Evolutionary conservation across 352 stramenopile genomes (phyloP), one percentile per base, ranked within the genome.

Genomic region (Pythium volutum): DNA sequence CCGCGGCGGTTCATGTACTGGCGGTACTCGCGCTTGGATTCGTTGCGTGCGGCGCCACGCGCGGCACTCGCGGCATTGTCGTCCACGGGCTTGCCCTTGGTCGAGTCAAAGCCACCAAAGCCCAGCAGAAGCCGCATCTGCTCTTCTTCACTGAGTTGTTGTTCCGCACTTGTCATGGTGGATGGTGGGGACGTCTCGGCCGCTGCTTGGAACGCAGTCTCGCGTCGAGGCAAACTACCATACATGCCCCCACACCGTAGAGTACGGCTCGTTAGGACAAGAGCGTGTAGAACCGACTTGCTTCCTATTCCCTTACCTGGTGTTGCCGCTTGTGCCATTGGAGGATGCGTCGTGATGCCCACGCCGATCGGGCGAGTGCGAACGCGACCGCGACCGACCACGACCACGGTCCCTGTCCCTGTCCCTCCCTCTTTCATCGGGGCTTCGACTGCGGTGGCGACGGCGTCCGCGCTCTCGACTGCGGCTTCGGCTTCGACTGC

Each of bases 1-100:
- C 91, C 92, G 69, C 96, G 95, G 54, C 96, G 85, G 77, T 98
- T 98, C 95, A 98, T 99, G 74, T 98, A 98, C 74, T 99, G 95
- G 25, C 96, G 77, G 79, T 98, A 98, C 69, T 98, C 94, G 39
- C 94, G 77, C 64, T 96, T 96, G 56, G 86, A 96, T 62, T 97
- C 95, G 47, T 95, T 96, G 41, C 83, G 77, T 11, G 81, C 75
- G 6, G 79, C 88, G 12, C 96, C 96, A 29, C 74, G 67, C 2
- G 94, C 95, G 0, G 89, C 80, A 20, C 80, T 78, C 0, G 67
- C 75, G 38, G 88, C 56, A 77, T 99, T 99, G 70, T 98, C 94
- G 12, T 93, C 79, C n/a, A 99, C 92, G 2, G 65, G 55, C 56
- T 96, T 89, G 58, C 89, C 93, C 68, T 98, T 98, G 42, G 91